Conservation (phyloP, 1,284 basidiomycete species). For the Entoloma clypeatum region DNA sequence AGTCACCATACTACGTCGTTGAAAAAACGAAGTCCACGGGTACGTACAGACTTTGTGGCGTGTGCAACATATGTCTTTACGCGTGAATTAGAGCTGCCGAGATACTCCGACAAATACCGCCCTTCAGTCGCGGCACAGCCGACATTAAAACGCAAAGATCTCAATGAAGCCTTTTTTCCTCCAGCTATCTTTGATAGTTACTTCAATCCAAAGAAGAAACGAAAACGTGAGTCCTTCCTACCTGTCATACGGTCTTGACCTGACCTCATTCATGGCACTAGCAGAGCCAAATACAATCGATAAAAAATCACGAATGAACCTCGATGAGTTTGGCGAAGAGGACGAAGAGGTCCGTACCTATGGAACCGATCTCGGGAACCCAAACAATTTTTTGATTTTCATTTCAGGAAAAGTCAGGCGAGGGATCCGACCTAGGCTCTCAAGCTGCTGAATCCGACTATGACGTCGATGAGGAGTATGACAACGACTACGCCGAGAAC, state of each 20-base stretch:
- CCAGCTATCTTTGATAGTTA: conserved; percentile 70
- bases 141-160: conserved; percentile 60
- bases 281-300: conserved; percentile 23
- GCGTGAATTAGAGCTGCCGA: conserved; percentile 53
- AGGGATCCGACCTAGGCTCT: conserved; percentile 60
- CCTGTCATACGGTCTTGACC: not conserved
- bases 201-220: conserved; percentile 70
- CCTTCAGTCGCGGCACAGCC: conserved; percentile 57
- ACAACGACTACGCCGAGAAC: conserved; percentile 81
- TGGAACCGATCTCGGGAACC: not conserved
- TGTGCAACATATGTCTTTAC: not conserved
- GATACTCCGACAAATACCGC: conserved; percentile 79
- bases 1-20: conserved; percentile 70
- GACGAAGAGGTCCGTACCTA: conserved; percentile 44
- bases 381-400: conserved; percentile 10
- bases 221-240: conserved; percentile 41
- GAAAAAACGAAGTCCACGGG: conserved; percentile 66
- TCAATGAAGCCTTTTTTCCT: conserved; percentile 75
- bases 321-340: conserved; percentile 63
- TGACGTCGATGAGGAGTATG: conserved; percentile 80
- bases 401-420: conserved; percentile 59
- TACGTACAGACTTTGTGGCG: conserved; percentile 24
- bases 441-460: conserved; percentile 66
- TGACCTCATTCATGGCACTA: conserved; percentile 7
- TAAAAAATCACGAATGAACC: conserved; percentile 49